Conservation (phyloP, 2,329 filamentous ascomycete species). For the Cladosporium sp. region DNA sequence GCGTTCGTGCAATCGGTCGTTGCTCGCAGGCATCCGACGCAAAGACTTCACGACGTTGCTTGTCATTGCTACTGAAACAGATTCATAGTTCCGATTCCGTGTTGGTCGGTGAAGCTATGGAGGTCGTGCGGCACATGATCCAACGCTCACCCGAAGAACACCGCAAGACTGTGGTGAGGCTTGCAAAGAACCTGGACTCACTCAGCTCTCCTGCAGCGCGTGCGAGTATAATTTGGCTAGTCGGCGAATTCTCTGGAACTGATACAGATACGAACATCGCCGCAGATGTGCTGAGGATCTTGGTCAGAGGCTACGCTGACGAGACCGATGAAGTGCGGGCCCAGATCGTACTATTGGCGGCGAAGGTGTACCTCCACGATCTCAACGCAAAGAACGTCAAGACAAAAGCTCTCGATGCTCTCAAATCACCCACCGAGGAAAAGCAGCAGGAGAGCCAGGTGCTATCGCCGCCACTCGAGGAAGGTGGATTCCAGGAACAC, state of each 20-base stretch:
- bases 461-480: constrained; percentile 32
- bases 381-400: constrained; percentile 63
- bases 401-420: constrained; percentile 35
- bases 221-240: constrained; percentile 95
- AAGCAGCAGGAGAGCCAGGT: constrained; percentile 23
- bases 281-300: constrained; percentile 83
- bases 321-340: constrained; percentile 86
- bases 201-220: constrained; percentile 84
- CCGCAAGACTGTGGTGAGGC: constrained; percentile 77
- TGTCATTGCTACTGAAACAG: constrained; percentile 80
- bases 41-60: constrained; percentile 72
- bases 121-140: constrained; percentile 92
- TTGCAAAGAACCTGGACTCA: constrained; percentile 89
- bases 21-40: constrained; percentile 77
- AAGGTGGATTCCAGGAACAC: constrained; percentile 20
- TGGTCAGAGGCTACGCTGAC: constrained; percentile 79
- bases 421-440: constrained; percentile 23
- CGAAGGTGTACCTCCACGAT: constrained; percentile 95
- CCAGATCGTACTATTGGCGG: constrained; percentile 87
- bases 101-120: constrained; percentile 87
- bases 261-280: constrained; percentile 81
- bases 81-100: constrained; percentile 86
- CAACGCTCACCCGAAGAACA: constrained; percentile 85
- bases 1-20: constrained; percentile 87
- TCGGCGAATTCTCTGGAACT: constrained; percentile 88